Percentiles rank a stretch among this genome's conserved stretches.
Conservation (phyloP, 169 alveolate species). For the Plasmodium gonderi region DNA sequence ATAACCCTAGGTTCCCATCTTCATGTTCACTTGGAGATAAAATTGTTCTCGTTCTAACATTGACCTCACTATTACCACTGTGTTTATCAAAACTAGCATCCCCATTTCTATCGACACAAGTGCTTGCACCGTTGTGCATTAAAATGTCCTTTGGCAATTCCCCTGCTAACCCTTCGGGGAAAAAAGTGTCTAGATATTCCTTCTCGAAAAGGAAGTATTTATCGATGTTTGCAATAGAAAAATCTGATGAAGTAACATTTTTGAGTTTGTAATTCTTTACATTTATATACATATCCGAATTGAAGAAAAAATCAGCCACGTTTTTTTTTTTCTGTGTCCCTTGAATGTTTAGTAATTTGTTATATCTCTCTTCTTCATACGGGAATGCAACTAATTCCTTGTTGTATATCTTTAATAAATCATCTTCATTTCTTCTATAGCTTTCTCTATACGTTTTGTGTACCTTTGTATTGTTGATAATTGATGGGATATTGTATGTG, state of each 20-base stretch:
- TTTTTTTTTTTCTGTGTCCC: slow-evolving; percentile 19
- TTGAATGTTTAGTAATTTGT: slow-evolving; percentile 43
- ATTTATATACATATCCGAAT: slow-evolving; percentile 51
- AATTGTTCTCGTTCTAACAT: not conserved
- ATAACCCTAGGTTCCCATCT: slow-evolving; percentile 24
- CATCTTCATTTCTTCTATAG: slow-evolving; percentile 20
- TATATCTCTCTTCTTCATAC: slow-evolving; percentile 63
- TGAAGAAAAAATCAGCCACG: slow-evolving; percentile 41
- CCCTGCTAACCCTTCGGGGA: slow-evolving; percentile 69
- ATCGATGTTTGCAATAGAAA: slow-evolving; percentile 38
- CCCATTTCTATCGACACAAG: not conserved
- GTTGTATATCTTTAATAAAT: slow-evolving; percentile 45
- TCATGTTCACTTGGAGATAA: not conserved
- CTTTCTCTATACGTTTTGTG: slow-evolving; percentile 58
- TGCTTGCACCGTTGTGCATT: slow-evolving; percentile 8
- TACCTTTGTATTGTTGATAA: slow-evolving; percentile 41
- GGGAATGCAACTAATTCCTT: slow-evolving; percentile 71
- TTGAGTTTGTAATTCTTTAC: slow-evolving; percentile 34
- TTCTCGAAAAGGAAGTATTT: slow-evolving; percentile 56
- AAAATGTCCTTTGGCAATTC: slow-evolving; percentile 63
- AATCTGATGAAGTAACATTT: slow-evolving; percentile 22
- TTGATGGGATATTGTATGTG: slow-evolving; percentile 54
- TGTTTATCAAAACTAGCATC: no score
- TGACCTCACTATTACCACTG: no score
- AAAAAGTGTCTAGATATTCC: slow-evolving; percentile 48